Evolutionary conservation across 2,329 filamentous ascomycete genomes (phyloP).

Genomic region (Pseudonectria foliicola): DNA sequence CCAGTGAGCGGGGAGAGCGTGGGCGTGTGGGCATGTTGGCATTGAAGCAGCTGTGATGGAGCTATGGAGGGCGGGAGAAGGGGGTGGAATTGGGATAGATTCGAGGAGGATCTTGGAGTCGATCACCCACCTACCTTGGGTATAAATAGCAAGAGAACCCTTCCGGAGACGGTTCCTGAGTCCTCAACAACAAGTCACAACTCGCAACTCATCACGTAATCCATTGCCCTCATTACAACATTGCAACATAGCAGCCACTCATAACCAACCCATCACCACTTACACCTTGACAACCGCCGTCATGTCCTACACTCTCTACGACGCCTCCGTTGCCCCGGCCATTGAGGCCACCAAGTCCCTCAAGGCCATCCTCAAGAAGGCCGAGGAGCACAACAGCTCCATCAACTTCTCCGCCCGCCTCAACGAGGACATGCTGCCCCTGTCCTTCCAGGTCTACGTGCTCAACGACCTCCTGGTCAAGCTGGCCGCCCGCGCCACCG

Average conservation of each 20-base stretch:
- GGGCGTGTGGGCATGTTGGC: too few relatives aligned
- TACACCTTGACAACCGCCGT: too few relatives aligned
- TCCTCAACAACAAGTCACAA: too few relatives aligned
- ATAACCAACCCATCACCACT: conserved; percentile 1
- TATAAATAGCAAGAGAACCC: too few relatives aligned
- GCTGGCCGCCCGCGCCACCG: conserved; percentile 27
- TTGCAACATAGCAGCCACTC: neutral
- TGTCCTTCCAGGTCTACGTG: conserved; percentile 34
- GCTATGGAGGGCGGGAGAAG: too few relatives aligned
- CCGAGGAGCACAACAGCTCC: conserved; percentile 25
- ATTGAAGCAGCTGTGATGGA: too few relatives aligned
- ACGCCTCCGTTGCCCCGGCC: conserved; percentile 27
- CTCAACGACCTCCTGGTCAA: conserved; percentile 24
- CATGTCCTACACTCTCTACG: conserved; percentile 36
- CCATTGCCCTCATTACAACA: conserved; percentile 6
- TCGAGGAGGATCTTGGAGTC: too few relatives aligned
- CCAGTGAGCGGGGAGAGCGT: too few relatives aligned
- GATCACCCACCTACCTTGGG: too few relatives aligned
- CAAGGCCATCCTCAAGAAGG: conserved; percentile 29
- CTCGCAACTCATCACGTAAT: conserved; percentile 20
- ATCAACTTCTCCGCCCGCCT: conserved; percentile 28
- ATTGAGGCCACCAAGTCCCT: conserved; percentile 26
- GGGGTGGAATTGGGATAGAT: too few relatives aligned
- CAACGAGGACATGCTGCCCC: conserved; percentile 35
- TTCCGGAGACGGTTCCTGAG: too few relatives aligned